Conservation (phyloP, 2,329 filamentous ascomycete genomes). For the Penicillium concentricum region DNA sequence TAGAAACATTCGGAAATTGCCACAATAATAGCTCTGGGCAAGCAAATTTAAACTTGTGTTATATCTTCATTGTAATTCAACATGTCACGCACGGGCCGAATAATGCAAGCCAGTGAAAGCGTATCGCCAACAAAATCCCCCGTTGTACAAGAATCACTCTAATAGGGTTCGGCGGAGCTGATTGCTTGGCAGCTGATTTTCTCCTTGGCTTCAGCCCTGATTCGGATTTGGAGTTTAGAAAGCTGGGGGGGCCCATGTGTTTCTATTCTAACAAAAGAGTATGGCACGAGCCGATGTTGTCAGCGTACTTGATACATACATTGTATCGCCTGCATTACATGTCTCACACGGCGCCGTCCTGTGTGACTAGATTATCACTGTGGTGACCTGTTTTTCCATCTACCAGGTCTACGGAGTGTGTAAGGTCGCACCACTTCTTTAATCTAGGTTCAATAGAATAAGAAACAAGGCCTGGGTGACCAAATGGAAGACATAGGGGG, state of each 20-base stretch:
- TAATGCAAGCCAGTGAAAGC: conserved; percentile 23
- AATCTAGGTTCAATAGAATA: background rate
- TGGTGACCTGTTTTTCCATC: conserved; percentile 16
- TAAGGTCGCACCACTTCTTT: conserved; percentile 14
- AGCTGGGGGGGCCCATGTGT: conserved; percentile 1
- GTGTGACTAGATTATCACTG: conserved; percentile 15
- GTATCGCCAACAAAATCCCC: conserved; percentile 35
- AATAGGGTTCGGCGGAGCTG: conserved; percentile 27
- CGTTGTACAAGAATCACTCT: conserved; percentile 17
- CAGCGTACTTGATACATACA: conserved; percentile 7
- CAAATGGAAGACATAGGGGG: background rate
- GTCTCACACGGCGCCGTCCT: conserved; percentile 28
- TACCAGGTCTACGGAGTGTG: conserved; percentile 19
- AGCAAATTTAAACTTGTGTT: background rate
- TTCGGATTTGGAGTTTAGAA: background rate
- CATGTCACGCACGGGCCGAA: conserved; percentile 16
- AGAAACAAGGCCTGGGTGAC: background rate
- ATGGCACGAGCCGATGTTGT: conserved; percentile 4
- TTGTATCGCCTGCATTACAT: conserved; percentile 23
- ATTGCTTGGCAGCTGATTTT: conserved; percentile 25
- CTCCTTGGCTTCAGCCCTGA: conserved; percentile 5
- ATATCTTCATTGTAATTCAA: background rate
- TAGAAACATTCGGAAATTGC: background rate
- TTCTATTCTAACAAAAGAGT: conserved; percentile 4
- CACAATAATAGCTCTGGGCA: background rate